Percentiles rank a stretch among this genome's conserved stretches.
These are phyloP conservation scores for Chloromonas sp. DNA, from an alignment of 163 green algal species.

Conservation along the genomic window DNA sequence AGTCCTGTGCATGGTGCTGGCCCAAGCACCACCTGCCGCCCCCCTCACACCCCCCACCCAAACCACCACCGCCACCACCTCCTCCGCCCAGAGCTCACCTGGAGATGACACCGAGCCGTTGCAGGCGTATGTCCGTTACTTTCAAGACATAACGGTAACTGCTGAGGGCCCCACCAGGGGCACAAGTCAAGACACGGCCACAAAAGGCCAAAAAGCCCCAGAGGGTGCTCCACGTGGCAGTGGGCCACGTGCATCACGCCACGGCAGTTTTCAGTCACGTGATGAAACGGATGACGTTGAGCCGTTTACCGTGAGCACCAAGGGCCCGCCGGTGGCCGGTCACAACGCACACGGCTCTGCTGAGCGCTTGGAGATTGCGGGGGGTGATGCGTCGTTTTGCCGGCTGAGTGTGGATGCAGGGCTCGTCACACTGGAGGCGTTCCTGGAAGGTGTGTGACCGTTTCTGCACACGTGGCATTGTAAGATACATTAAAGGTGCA, in stretches of 20 bases:
- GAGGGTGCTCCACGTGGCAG: background rate
- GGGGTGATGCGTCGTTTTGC: background rate
- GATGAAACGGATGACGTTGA: background rate
- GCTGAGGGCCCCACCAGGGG: too few species aligned
- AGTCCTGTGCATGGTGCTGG: background rate
- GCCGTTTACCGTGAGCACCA: background rate
- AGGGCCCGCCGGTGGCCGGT: background rate
- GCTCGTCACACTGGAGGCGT: background rate
- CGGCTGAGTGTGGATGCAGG: background rate
- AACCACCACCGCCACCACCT: background rate
- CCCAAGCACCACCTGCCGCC: background rate
- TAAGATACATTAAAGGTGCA: too few species aligned
- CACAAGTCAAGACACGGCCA: background rate
- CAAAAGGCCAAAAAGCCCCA: background rate
- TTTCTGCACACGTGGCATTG: background rate
- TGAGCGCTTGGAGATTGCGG: background rate
- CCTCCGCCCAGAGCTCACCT: too few species aligned
- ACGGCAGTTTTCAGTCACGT: background rate
- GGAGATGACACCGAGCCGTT: background rate
- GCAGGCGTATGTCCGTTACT: background rate
- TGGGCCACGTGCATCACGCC: background rate
- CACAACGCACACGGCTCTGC: background rate
- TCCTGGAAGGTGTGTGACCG: background rate
- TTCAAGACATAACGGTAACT: background rate
- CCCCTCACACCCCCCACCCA: background rate